phyloP scores from a whole-genome alignment of 345 rosid genomes.

The Hevea brasiliensis region DNA sequence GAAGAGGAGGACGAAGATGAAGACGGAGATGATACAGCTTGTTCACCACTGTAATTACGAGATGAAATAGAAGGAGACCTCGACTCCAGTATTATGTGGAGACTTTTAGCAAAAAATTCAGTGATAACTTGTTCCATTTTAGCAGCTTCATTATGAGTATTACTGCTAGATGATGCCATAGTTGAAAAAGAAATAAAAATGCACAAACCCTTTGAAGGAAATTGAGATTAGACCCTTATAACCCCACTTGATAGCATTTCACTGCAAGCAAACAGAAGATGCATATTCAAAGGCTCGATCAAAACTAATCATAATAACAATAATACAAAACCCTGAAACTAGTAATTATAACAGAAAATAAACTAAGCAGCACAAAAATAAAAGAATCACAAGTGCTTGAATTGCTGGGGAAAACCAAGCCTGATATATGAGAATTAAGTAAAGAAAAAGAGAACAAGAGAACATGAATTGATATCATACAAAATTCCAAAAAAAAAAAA shows the following conservation, averaged over 20 bases:
- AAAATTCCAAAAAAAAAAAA: no score
- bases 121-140: constrained; percentile 82
- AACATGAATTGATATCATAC: no score
- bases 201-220: constrained; percentile 24
- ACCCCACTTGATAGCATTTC: constrained; percentile 6
- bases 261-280: constrained; percentile 29
- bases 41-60: constrained; percentile 80
- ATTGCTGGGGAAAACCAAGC: not conserved
- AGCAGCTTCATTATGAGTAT: constrained; percentile 59
- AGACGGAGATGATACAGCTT: constrained; percentile 66
- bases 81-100: constrained; percentile 84
- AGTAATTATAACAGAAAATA: not conserved
- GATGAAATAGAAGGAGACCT: constrained; percentile 85
- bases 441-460: no score
- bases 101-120: constrained; percentile 87
- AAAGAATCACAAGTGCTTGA: not conserved
- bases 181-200: not conserved
- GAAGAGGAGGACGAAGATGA: constrained; percentile 74
- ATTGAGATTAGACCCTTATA: constrained; percentile 15
- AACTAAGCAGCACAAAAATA: not conserved
- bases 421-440: not conserved
- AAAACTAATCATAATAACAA: not conserved
- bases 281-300: constrained; percentile 13
- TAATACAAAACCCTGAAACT: not conserved
- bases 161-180: constrained; percentile 59